phyloP scores from a whole-genome alignment of 2,329 filamentous ascomycete genomes.

The Clarireedia hainanense region DNA sequence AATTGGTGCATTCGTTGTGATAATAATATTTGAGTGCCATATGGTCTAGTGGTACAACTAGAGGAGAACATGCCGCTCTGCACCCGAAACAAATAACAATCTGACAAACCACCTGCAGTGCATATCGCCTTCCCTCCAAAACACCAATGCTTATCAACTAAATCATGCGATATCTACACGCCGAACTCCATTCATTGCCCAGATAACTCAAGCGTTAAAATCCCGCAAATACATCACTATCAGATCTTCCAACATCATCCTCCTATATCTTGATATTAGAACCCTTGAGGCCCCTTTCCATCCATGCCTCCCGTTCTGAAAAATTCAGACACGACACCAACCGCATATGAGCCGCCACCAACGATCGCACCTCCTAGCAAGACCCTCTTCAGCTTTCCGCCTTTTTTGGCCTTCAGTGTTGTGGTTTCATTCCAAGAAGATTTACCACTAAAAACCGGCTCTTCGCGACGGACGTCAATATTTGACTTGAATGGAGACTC shows the following conservation, averaged over 20 bases:
- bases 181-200: background rate
- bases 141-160: slow-evolving; percentile 4
- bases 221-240: background rate
- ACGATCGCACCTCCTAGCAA: slow-evolving; percentile 46
- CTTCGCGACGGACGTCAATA: slow-evolving; percentile 38
- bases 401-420: slow-evolving; percentile 29
- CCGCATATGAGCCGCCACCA: slow-evolving; percentile 47
- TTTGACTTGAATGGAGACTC: slow-evolving; percentile 36
- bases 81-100: background rate
- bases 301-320: slow-evolving; percentile 42
- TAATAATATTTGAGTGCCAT: background rate
- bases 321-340: slow-evolving; percentile 52
- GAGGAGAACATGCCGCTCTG: background rate
- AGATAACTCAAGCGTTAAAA: background rate
- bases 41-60: slow-evolving; percentile 1
- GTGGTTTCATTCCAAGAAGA: slow-evolving; percentile 24
- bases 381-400: slow-evolving; percentile 39
- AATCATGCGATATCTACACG: background rate
- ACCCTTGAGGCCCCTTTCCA: slow-evolving; percentile 30
- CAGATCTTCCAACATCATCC: background rate
- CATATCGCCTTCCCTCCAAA: slow-evolving; percentile 1
- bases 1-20: no score
- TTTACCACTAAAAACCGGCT: slow-evolving; percentile 40
- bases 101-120: background rate
- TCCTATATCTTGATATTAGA: slow-evolving; percentile 11